Evolutionary conservation across 2,329 filamentous ascomycete species (phyloP).

Genomic region (Xylaria sp.): DNA sequence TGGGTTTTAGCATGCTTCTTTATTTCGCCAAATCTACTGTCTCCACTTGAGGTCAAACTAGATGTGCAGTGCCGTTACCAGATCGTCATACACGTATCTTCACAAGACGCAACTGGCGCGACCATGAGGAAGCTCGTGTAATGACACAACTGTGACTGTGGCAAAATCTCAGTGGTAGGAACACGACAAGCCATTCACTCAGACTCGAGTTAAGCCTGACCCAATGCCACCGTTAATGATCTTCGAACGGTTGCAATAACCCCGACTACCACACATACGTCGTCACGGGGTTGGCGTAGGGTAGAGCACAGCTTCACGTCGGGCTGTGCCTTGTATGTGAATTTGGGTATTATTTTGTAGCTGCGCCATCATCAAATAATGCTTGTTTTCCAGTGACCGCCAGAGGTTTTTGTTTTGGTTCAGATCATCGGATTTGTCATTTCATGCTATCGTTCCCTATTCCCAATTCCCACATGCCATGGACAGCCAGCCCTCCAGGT

Average conservation of each 20-base stretch:
- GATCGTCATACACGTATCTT: neutral
- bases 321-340: constrained; percentile 15
- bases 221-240: neutral
- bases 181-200: neutral
- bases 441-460: constrained; percentile 29
- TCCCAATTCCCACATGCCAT: constrained; percentile 17
- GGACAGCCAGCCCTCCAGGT: constrained; percentile 3
- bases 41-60: neutral
- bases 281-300: neutral
- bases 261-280: neutral
- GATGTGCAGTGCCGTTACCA: neutral
- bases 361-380: constrained; percentile 24
- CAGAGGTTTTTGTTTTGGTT: constrained; percentile 16
- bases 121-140: neutral
- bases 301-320: constrained; percentile 14
- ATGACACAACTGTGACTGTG: neutral
- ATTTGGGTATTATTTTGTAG: constrained; percentile 25
- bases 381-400: constrained; percentile 14
- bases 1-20: constrained; percentile 5
- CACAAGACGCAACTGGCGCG: neutral
- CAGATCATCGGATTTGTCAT: constrained; percentile 26
- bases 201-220: neutral
- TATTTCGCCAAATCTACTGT: neutral
- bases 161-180: neutral
- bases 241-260: neutral